Percentiles rank a stretch among this genome's conserved stretches.
Evolutionary conservation across 371 early-diverging fungal genomes (phyloP).

Genomic region (Blakeslea trispora): DNA sequence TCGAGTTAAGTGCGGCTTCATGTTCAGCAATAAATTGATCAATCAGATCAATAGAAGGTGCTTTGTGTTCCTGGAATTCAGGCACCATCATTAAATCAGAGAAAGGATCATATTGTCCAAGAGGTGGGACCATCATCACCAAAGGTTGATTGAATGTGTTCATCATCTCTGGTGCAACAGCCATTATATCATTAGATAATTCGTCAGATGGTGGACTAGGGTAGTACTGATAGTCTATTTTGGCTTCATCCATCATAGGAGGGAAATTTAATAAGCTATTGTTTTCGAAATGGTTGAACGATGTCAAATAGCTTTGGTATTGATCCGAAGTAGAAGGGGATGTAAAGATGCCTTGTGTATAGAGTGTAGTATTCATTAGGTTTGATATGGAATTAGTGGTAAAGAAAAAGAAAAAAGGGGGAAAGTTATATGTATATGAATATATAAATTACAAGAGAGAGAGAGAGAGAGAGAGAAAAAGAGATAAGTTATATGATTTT

Average conservation of each 20-base stretch:
- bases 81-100: constrained; percentile 7
- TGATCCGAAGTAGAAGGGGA: constrained; percentile 16
- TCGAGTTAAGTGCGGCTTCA: constrained; percentile 22
- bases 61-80: constrained; percentile 11
- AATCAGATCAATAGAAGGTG: constrained; percentile 19
- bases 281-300: constrained; percentile 19
- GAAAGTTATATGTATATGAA: background rate
- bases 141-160: constrained; percentile 2
- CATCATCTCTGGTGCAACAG: constrained; percentile 4
- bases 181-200: constrained; percentile 7
- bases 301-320: constrained; percentile 23
- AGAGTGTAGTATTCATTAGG: constrained; percentile 8
- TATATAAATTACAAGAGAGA: background rate
- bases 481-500: background rate
- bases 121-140: constrained; percentile 27
- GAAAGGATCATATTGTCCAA: constrained; percentile 17
- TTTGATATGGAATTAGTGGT: background rate
- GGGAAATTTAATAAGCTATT: constrained; percentile 5
- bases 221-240: constrained; percentile 14
- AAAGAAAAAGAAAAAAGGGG: no score
- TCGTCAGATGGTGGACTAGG: constrained; percentile 25
- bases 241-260: background rate
- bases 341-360: constrained; percentile 16
- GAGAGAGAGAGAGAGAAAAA: background rate
- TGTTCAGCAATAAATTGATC: constrained; percentile 36